Base-by-base conservation (phyloP, 2,329 filamentous ascomycete species). In the Beauveria rudraprayagi region DNA sequence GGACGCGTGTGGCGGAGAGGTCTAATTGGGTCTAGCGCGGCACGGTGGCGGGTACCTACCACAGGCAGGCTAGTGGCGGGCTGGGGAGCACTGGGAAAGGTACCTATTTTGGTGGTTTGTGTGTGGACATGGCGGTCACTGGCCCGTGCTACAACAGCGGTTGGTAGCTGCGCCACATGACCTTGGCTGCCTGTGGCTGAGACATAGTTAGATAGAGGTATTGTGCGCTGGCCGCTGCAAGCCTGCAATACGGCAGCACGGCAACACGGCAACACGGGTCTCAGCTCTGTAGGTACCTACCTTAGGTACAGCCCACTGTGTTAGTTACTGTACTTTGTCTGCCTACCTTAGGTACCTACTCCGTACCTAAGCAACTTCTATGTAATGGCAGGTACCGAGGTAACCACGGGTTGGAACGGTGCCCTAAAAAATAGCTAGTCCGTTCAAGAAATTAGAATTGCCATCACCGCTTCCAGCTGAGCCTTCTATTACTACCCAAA, bases 1-100 rank as follows among this genome's bases (percentile, higher is more conserved):
- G 61, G 46, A 61, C 62, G 63, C 62, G 61, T 64, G 59, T 62
- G 53, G 54, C 46, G 40, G 37, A 28, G 48, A 5, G 22, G 50
- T 14, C 47, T 53, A 17, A 40, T 30, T 55, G 9, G 52, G 5
- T 46, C 28, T 7, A 28, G 43, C 59, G 59, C 41, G 50, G 51
- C 59, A 44, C 34, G 52, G 44, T 37, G 19, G 41, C 17, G 14
- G 41, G 19, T 11, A 4, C 30, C 30, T 34, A 34, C 30, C 30
- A 14, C 51, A 54, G 50, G 50, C 17, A 52, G 28, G 50, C 16
- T n/a, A 28, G 11, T 11, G 48, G 26, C 7, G 22, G 3, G 30
- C 51, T 26, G 51, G 11, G 30, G 22, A 54, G 30, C 51, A 22
- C 51, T 54, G 50, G 51, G 19, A 19, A 19, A 53, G 19, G 7